Conservation (phyloP, 2,329 filamentous ascomycete genomes). For the Amylocarpus encephaloides region DNA sequence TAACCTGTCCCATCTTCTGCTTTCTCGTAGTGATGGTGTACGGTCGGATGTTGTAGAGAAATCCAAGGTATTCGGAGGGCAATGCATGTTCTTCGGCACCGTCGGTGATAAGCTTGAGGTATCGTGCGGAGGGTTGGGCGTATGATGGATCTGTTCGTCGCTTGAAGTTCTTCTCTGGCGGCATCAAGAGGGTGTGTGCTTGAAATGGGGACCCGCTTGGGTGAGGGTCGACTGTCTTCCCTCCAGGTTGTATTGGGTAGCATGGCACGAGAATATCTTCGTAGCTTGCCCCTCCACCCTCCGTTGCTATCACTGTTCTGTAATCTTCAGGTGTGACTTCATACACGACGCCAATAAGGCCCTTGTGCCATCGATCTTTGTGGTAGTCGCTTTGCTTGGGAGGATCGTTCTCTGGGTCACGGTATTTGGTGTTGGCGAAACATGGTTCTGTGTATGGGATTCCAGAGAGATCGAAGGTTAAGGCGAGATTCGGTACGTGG, state of each 20-base stretch:
- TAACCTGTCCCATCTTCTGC: conserved; percentile 58
- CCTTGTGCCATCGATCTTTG: conserved; percentile 66
- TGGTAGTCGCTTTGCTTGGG: conserved; percentile 35
- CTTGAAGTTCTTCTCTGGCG: neutral
- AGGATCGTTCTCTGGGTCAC: conserved; percentile 32
- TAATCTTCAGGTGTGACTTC: conserved; percentile 83
- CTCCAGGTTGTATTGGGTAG: conserved; percentile 54
- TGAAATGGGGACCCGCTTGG: conserved; percentile 64
- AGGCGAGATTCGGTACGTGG: conserved; percentile 65
- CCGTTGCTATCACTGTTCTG: conserved; percentile 78
- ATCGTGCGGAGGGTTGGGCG: conserved; percentile 77
- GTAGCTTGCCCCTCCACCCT: conserved; percentile 83
- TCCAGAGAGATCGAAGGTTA: conserved; percentile 82
- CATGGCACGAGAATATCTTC: conserved; percentile 76
- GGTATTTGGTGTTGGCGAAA: conserved; percentile 73
- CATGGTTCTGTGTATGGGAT: conserved; percentile 85
- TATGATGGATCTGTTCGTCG: conserved; percentile 62
- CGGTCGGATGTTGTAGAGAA: conserved; percentile 61
- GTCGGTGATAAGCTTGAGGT: conserved; percentile 71
- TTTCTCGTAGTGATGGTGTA: conserved; percentile 62
- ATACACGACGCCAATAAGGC: conserved; percentile 89
- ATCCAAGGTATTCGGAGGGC: conserved; percentile 69
- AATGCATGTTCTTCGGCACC: conserved; percentile 77
- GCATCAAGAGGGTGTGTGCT: conserved; percentile 76
- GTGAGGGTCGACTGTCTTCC: conserved; percentile 54